Conservation (phyloP, 2,329 filamentous ascomycete species). For the Laburnicola sp. region DNA sequence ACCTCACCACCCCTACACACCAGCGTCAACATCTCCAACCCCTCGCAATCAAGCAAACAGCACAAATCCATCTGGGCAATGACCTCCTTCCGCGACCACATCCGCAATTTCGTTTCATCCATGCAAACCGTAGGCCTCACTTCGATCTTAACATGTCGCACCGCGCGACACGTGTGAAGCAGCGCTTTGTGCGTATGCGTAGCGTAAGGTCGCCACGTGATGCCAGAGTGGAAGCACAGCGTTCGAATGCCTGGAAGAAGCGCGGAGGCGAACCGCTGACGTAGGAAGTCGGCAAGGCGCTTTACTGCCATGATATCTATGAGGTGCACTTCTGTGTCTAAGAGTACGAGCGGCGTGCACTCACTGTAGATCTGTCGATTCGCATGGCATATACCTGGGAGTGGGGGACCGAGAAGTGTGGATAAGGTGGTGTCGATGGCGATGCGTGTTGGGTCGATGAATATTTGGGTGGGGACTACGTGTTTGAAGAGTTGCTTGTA, state of each 20-base stretch:
- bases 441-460: neutral
- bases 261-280: neutral
- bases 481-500: neutral
- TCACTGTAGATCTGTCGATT: neutral
- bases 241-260: neutral
- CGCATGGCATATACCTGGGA: conserved; percentile 5
- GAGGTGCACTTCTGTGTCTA: neutral
- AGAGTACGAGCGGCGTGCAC: neutral
- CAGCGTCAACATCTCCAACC: conserved; percentile 7
- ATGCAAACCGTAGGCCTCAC: neutral
- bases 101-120: neutral
- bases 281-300: neutral
- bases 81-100: conserved; percentile 5
- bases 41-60: conserved; percentile 6
- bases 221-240: neutral
- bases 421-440: neutral
- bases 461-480: neutral
- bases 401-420: neutral
- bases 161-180: neutral
- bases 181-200: conserved; percentile 3
- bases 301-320: neutral
- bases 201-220: conserved; percentile 4
- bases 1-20: neutral
- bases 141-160: conserved; percentile 1
- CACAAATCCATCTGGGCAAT: conserved; percentile 4